Evolutionary conservation across 306 rosid species (phyloP), one percentile per base, ranked within the genome.

Genomic region (Delonix regia): DNA sequence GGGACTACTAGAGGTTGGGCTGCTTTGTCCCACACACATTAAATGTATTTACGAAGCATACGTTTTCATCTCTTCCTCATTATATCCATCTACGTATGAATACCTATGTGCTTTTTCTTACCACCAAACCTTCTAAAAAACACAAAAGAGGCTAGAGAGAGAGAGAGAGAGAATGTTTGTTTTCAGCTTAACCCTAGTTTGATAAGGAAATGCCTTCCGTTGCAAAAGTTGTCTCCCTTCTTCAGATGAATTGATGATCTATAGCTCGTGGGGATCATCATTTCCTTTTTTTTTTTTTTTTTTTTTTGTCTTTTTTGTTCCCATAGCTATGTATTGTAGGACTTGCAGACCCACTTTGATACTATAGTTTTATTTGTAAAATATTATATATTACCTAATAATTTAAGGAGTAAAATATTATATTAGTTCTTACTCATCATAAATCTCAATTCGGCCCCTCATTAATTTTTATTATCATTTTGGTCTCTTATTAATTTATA

Each of bases 1-100:
- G 97, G 97, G 97, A 86, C 94, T 89, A 67, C 69, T 36, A 63
- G 78, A 86, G 85, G 79, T 83, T 89, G 89, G 83, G 87, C 69
- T 81, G 60, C 86, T 76, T 33, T 77, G 78, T 84, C 90, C 90
- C 93, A 85, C 88, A 72, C 75, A 78, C 78, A 86, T 84, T 84
- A 83, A 77, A 86, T 87, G 87, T 80, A 85, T 84, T 75, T 41
- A 72, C 77, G 68, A 83, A 71, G 84, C 83, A 64, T 49, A 48
- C 74, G 74, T 83, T 83, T 84, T 86, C 88, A 89, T 82, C 84
- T 28, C 52, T 76, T 15, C 21, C 14, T 83, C 84, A 81, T 86
- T 59, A 75, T 87, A 76, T 80, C 71, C 36, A 80, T 34, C n/a
- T 15, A 16, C 44, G 10, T 69, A 21, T 27, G 72, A 36, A 25